Percentiles rank a stretch among this genome's conserved stretches.
phyloP scores from a whole-genome alignment of 164 flowering plant genomes.

The Nymphaea thermarum region DNA sequence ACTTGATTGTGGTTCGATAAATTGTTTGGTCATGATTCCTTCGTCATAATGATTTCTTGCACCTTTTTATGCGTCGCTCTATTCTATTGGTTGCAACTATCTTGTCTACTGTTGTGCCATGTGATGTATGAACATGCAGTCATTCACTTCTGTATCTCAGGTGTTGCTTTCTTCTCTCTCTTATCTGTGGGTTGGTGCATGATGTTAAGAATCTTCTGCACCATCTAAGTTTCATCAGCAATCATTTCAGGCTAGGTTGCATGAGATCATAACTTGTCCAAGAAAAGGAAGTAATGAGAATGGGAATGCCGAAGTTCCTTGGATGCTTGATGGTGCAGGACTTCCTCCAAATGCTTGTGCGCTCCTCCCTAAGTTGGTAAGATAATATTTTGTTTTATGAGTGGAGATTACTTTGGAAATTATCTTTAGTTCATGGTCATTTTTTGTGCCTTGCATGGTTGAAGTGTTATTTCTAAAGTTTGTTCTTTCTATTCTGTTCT shows the following conservation, averaged over 20 bases:
- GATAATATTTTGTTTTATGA: neutral
- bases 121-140: neutral
- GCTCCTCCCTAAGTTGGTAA: constrained; percentile 80
- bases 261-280: constrained; percentile 73
- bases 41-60: too few species aligned
- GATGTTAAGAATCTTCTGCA: neutral
- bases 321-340: constrained; percentile 97
- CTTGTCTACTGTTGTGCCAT: too few species aligned
- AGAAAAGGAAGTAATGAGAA: constrained; percentile 27
- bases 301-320: constrained; percentile 54
- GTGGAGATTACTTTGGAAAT: too few species aligned
- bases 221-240: neutral
- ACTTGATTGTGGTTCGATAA: too few species aligned
- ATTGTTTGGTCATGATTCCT: too few species aligned
- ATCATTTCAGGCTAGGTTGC: constrained; percentile 58
- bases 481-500: too few species aligned
- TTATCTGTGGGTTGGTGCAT: neutral
- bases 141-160: neutral
- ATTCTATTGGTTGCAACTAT: too few species aligned
- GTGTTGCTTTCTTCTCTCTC: neutral
- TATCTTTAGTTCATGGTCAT: too few species aligned
- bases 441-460: too few species aligned
- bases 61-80: too few species aligned
- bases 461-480: too few species aligned
- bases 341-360: constrained; percentile 71